phyloP scores from a whole-genome alignment of 2,329 filamentous ascomycete genomes.

The Colletotrichum chrysophilum region DNA sequence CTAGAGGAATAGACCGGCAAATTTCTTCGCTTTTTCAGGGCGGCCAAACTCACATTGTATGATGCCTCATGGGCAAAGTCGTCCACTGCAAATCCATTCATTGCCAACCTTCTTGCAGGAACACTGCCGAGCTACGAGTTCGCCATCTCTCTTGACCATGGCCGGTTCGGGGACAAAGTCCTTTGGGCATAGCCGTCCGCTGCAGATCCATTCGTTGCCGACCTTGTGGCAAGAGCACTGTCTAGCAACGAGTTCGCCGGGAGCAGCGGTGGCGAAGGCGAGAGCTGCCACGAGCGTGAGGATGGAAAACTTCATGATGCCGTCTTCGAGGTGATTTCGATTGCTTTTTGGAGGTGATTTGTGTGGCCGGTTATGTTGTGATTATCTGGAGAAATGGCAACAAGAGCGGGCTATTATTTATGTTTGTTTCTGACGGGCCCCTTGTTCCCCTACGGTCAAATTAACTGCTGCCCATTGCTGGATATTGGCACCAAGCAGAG shows the following conservation, averaged over 20 bases:
- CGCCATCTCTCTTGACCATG: not conserved
- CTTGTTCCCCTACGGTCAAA: not conserved
- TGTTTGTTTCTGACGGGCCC: not conserved
- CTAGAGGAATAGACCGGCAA: not conserved
- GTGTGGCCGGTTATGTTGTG: not conserved
- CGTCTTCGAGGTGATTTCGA: not conserved
- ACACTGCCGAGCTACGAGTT: not conserved
- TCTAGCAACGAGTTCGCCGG: not conserved
- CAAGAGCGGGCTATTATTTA: not conserved
- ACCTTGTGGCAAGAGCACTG: not conserved
- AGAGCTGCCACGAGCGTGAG: not conserved
- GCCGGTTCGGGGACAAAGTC: not conserved
- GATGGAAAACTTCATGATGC: slow-evolving; percentile 6
- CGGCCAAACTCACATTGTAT: not conserved
- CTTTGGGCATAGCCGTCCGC: not conserved
- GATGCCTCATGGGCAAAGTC: not conserved
- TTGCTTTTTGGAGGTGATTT: not conserved
- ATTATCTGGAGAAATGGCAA: not conserved
- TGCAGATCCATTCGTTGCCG: not conserved
- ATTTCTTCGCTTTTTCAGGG: not conserved
- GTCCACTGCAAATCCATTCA: not conserved
- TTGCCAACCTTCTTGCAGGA: not conserved
- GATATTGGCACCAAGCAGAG: not conserved
- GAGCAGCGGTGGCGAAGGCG: not conserved
- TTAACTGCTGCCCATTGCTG: not conserved